Percentiles rank a stretch among this genome's conserved stretches.
Conservation (phyloP, 148 eudicot genomes). For the Nepenthes mirabilis region DNA sequence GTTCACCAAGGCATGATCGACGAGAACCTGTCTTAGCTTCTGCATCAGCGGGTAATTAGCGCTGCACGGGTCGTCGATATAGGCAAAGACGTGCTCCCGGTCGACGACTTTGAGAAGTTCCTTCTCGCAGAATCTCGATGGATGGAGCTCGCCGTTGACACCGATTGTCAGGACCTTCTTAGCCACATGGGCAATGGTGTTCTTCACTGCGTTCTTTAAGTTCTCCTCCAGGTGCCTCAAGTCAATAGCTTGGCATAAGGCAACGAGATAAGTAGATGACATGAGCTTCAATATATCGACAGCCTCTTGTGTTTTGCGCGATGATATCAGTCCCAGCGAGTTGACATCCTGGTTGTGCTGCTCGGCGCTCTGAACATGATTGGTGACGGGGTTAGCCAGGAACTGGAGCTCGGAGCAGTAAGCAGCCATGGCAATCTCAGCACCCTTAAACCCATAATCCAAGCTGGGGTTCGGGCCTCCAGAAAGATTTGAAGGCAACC, state of each 20-base stretch:
- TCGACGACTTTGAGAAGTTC: neutral
- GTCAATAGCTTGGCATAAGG: conserved; percentile 1
- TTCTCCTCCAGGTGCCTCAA: neutral
- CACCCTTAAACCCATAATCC: conserved; percentile 1
- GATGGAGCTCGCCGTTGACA: neutral
- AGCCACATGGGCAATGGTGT: neutral
- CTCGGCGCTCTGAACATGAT: neutral
- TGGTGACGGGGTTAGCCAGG: neutral
- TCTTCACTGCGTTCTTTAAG: neutral
- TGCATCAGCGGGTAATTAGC: neutral
- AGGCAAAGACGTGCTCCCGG: neutral
- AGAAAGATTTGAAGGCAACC: neutral
- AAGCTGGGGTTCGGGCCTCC: neutral
- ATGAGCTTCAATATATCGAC: conserved; percentile 1
- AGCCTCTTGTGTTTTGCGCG: neutral
- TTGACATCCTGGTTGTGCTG: neutral
- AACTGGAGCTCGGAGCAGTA: conserved; percentile 1
- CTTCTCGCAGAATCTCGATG: neutral
- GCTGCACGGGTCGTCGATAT: neutral
- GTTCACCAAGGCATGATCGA: neutral
- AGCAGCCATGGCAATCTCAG: conserved; percentile 1
- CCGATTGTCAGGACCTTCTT: neutral
- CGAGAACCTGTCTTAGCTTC: neutral
- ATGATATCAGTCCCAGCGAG: neutral
- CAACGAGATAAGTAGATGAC: neutral